Evolutionary conservation across 2,329 filamentous ascomycete genomes (phyloP), one percentile per base, ranked within the genome.

Genomic region (Gnomoniopsis sp.): DNA sequence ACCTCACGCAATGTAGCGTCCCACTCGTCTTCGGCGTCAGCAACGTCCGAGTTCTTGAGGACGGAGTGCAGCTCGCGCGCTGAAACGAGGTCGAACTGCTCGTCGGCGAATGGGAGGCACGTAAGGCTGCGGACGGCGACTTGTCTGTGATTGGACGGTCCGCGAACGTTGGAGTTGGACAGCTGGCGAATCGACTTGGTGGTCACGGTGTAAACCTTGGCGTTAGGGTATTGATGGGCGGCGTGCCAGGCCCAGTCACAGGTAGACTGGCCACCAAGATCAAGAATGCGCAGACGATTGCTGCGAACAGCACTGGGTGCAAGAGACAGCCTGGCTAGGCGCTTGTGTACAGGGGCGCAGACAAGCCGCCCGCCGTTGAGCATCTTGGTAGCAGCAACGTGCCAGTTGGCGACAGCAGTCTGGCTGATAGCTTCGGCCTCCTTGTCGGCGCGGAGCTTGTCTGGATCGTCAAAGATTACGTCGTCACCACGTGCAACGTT

Each of bases 161-260:
- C 93, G 26, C 88, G 88, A 65, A 95, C 85, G 67, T 89, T 89
- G 60, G 83, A 85, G 72, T 90, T 90, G 67, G 87, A 86, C 33
- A 87, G 76, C 70, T 91, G 88, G 41, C 85, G 83, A 64, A 88
- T 81, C 10, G 86, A 75, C 73, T 89, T 89, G 63, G 88, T 91
- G 41, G 89, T 89, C 56, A 93, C 91, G 0, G 93, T 97, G 76
- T 93, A 96, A 55, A 97, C 85, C 71, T 91, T 92, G 58, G 90
- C 84, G 70, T 91, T 88, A 19, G 90, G 91, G 72, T 93, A 95
- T 71, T 93, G 88, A 51, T 90, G 81, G 1, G 95, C 92, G 59
- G 91, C 89, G 70, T 95, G 88, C 95, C 95, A 99, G 22, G 90
- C 93, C 95, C 95, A 99, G 73, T 96, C 92, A 70, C 91, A 93